Conservation (phyloP, 768 basidiomycete species). For the Porpolomopsis calyptriformis region DNA sequence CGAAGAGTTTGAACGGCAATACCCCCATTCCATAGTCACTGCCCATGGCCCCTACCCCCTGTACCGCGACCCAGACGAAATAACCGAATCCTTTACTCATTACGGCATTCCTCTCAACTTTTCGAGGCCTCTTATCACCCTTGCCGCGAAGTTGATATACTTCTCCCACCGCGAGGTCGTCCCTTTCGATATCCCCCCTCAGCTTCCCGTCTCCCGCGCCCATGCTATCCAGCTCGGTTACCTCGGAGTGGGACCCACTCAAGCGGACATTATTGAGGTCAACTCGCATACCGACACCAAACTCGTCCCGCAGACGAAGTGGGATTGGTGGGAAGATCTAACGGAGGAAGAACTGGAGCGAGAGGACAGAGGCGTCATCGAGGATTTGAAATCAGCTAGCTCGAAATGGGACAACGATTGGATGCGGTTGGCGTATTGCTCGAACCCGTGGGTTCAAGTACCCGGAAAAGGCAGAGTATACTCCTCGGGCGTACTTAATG, state of each 20-base stretch:
- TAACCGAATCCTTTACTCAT: conserved; percentile 16
- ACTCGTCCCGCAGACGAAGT: conserved; percentile 17
- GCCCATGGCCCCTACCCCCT: conserved; percentile 39
- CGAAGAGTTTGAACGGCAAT: conserved; percentile 10
- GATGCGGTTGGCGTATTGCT: conserved; percentile 30
- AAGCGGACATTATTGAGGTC: conserved; percentile 50
- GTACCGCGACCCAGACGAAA: conserved; percentile 21
- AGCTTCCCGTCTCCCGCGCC: conserved; percentile 23
- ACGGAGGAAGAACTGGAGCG: not conserved
- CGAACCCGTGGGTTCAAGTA: conserved; percentile 18
- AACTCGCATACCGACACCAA: conserved; percentile 31
- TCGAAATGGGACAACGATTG: conserved; percentile 7
- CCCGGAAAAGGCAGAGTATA: conserved; percentile 29
- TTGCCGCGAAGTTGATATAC: conserved; percentile 55
- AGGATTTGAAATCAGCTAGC: conserved; percentile 1
- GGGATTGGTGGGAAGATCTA: conserved; percentile 6
- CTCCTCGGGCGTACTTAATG: conserved; percentile 40
- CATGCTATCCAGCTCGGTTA: conserved; percentile 16
- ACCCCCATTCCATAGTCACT: conserved; percentile 20
- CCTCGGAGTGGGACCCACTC: conserved; percentile 32
- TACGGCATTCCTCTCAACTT: conserved; percentile 15
- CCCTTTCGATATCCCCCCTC: conserved; percentile 32
- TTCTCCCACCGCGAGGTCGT: conserved; percentile 45
- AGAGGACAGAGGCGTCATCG: not conserved
- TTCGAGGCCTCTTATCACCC: conserved; percentile 35